A percentile compares a stretch with the other conserved stretches of the same genome.
Evolutionary conservation across 2,329 filamentous ascomycete genomes (phyloP).

Genomic region (Colletotrichum incanum): DNA sequence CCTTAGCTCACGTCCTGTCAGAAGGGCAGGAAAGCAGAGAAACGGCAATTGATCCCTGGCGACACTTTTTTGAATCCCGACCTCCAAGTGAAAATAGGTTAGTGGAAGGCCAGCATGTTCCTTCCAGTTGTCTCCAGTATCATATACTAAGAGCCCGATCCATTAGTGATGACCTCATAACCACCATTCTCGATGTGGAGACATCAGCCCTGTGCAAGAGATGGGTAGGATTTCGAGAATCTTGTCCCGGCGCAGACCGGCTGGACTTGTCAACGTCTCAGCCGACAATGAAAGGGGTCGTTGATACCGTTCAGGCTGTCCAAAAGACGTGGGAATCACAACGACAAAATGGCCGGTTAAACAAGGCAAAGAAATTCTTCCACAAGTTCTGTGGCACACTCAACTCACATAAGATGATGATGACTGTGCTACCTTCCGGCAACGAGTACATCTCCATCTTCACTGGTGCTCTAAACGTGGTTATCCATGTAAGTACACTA

Average conservation of each 20-base stretch:
- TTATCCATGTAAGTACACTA: slow-evolving; percentile 44
- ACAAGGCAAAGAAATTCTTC: slow-evolving; percentile 43
- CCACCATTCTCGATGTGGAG: slow-evolving; percentile 33
- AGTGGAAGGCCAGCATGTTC: background rate
- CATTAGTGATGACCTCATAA: slow-evolving; percentile 15
- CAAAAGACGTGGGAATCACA: slow-evolving; percentile 10
- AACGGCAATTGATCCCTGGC: slow-evolving; percentile 34
- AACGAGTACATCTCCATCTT: slow-evolving; percentile 52
- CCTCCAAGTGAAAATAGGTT: background rate
- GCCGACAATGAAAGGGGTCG: slow-evolving; percentile 38
- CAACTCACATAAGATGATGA: slow-evolving; percentile 46
- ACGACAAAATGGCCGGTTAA: slow-evolving; percentile 21
- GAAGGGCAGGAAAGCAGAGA: slow-evolving; percentile 16
- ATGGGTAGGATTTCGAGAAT: slow-evolving; percentile 39
- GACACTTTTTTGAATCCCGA: slow-evolving; percentile 39
- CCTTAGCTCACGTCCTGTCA: slow-evolving; percentile 26
- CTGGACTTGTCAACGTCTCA: slow-evolving; percentile 30
- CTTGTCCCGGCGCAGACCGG: slow-evolving; percentile 29
- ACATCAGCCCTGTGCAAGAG: slow-evolving; percentile 34
- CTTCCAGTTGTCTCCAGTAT: background rate
- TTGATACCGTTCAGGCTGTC: slow-evolving; percentile 30
- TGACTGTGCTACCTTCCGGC: slow-evolving; percentile 49
- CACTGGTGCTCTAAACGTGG: slow-evolving; percentile 47
- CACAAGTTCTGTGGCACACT: slow-evolving; percentile 48
- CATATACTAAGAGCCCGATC: background rate